phyloP scores from a whole-genome alignment of 2,329 filamentous ascomycete species.

The Cryoendolithus antarcticus region DNA sequence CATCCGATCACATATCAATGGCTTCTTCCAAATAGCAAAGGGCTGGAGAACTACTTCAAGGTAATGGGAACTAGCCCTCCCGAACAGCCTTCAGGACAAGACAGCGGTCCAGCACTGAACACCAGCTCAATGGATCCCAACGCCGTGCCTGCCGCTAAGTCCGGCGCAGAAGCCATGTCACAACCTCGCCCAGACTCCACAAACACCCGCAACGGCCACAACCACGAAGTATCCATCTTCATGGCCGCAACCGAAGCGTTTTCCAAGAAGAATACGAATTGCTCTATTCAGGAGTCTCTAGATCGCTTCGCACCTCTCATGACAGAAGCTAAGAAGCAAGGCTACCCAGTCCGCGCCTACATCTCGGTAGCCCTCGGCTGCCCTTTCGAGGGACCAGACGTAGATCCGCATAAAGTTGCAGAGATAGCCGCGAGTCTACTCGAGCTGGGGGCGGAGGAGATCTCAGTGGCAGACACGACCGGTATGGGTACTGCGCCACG shows the following conservation, averaged over 20 bases:
- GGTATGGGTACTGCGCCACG: slow-evolving; percentile 75
- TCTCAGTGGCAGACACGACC: slow-evolving; percentile 80
- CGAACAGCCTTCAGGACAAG: slow-evolving; percentile 5
- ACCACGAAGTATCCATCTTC: slow-evolving; percentile 65
- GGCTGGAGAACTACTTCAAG: slow-evolving; percentile 50
- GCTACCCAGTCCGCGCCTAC: slow-evolving; percentile 62
- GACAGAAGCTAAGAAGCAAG: slow-evolving; percentile 49
- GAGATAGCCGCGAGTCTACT: slow-evolving; percentile 53
- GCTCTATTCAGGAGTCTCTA: slow-evolving; percentile 62
- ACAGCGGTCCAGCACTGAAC: slow-evolving; percentile 28
- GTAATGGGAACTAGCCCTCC: slow-evolving; percentile 34
- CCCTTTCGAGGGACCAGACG: slow-evolving; percentile 57
- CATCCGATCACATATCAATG: slow-evolving; percentile 61
- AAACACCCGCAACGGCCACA: slow-evolving; percentile 11
- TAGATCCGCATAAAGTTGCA: slow-evolving; percentile 47
- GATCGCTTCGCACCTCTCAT: slow-evolving; percentile 60
- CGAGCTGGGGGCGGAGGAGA: slow-evolving; percentile 82
- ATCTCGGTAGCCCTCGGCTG: slow-evolving; percentile 73
- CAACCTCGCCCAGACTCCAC: slow-evolving; percentile 25
- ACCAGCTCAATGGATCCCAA: slow-evolving; percentile 32
- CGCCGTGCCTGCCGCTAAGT: slow-evolving; percentile 26
- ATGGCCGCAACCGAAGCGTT: slow-evolving; percentile 72
- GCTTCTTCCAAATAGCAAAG: slow-evolving; percentile 65
- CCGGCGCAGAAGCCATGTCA: slow-evolving; percentile 32
- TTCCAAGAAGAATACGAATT: slow-evolving; percentile 71